These are phyloP conservation scores for Hypoxylon sp. DNA, from an alignment of 2,329 filamentous ascomycete genomes.

Conservation along the genomic window DNA sequence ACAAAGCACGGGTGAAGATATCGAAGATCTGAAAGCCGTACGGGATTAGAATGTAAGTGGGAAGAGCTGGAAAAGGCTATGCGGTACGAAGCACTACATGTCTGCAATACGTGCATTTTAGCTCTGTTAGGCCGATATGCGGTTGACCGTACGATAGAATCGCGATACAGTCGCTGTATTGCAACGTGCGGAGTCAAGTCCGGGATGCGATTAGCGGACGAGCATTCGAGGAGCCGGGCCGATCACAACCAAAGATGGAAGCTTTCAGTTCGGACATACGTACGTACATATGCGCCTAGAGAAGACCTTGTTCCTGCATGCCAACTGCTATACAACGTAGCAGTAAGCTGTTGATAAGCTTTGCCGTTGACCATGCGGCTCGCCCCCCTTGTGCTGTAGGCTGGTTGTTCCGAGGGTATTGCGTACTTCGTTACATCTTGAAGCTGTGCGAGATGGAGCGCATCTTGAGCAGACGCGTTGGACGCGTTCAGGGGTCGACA, in stretches of 20 bases:
- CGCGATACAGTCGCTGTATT: background rate
- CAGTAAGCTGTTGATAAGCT: conserved; percentile 3
- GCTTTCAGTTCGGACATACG: background rate
- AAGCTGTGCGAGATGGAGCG: background rate
- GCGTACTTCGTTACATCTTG: conserved; percentile 8
- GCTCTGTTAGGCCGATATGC: background rate
- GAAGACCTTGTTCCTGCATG: conserved; percentile 18
- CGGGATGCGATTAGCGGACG: conserved; percentile 6
- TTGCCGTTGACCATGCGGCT: conserved; percentile 10
- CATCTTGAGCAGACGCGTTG: background rate
- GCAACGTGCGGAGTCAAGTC: background rate
- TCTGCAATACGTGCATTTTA: background rate
- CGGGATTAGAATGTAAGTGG: background rate
- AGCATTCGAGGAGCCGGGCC: conserved; percentile 15
- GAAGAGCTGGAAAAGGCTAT: background rate
- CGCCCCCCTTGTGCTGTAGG: no score
- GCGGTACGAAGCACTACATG: background rate
- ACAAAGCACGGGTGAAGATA: background rate
- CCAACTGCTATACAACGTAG: conserved; percentile 22
- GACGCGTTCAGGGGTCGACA: background rate
- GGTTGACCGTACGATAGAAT: background rate
- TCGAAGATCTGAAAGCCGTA: background rate
- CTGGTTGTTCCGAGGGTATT: no score
- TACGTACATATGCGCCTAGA: no score
- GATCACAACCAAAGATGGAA: conserved; percentile 23